Evolutionary conservation across 257 asterid genomes (phyloP), one percentile per base, ranked within the genome.

Genomic region (Petrea volubilis): DNA sequence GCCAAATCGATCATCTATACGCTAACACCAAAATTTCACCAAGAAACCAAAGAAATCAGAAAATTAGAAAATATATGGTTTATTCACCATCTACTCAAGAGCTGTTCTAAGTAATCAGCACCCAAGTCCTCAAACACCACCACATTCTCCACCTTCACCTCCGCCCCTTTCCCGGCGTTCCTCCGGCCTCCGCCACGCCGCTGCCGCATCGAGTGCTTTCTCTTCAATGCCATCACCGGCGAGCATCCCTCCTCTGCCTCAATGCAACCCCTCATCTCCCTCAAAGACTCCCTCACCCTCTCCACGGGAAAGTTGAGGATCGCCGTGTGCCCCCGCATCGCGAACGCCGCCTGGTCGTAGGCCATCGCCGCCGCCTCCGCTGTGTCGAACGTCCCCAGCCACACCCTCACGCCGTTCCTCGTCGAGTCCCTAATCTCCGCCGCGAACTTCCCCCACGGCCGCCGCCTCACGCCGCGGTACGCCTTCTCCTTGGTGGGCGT

Each of bases 391-490:
- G 96, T 91, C 43, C 97, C 97, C 3, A 89, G 59, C 96, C 97
- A 89, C 2, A 89, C 96, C 74, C 97, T 53, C 0, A 79, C 79
- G 0, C 97, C 97, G 63, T 85, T 89, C 58, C 96, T 79, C 17
- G 96, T 89, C 4, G 97, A 91, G 59, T 91, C 97, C 75, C 97
- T 75, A 52, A 91, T 89, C 82, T 91, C 97, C 12, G 97, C 96
- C 3, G 97, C 97, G 46, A 83, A 88, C 75, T 89, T 91, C 53
- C 97, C 97, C 97, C 97, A 91, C 2, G 97, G 97, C 72, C 97
- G 84, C 81, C 70, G 62, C 71, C 96, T 61, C 2, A 91, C 96
- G 28, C 97, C 97, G 29, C 97, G 78, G 60, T 47, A 90, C 13
- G 93, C 13, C 68, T 79, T 83, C 12, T 81, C 84, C 64, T 43